Conservation (phyloP, 169 alveolate species). For the Plasmodium coatneyi region DNA sequence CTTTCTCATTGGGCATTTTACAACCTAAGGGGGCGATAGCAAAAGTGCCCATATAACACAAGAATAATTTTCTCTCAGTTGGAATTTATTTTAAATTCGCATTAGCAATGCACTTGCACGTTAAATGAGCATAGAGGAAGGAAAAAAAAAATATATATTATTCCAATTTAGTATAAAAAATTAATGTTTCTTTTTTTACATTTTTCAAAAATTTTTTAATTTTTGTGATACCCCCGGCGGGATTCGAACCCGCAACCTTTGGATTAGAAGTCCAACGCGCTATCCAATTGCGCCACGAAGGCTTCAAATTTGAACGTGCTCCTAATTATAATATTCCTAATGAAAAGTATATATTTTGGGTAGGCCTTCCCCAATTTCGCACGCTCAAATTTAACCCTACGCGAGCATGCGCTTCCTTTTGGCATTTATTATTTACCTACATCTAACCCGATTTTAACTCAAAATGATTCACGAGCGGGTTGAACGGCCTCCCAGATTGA, state of each 20-base stretch:
- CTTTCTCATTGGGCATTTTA: not conserved
- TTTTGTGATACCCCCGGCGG: constrained; percentile 86
- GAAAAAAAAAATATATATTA: no score
- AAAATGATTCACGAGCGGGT: not conserved
- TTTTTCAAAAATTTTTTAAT: not conserved
- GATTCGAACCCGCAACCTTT: constrained; percentile 96
- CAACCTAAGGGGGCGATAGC: not conserved
- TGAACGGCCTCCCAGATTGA: not conserved
- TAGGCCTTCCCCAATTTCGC: not conserved
- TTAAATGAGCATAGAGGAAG: not conserved
- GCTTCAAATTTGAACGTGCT: not conserved
- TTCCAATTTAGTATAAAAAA: not conserved
- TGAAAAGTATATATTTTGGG: not conserved
- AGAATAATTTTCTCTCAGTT: not conserved
- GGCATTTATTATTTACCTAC: not conserved
- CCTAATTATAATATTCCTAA: not conserved
- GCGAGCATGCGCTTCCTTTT: not conserved
- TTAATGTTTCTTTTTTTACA: not conserved
- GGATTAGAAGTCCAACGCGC: constrained; percentile 97
- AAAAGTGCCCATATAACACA: not conserved
- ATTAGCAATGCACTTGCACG: not conserved
- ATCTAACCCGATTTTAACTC: not conserved
- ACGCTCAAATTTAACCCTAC: not conserved
- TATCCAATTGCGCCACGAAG: constrained; percentile 93
- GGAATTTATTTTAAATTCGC: not conserved